Conservation (phyloP, 345 rosid genomes). For the Pistacia integerrima region DNA sequence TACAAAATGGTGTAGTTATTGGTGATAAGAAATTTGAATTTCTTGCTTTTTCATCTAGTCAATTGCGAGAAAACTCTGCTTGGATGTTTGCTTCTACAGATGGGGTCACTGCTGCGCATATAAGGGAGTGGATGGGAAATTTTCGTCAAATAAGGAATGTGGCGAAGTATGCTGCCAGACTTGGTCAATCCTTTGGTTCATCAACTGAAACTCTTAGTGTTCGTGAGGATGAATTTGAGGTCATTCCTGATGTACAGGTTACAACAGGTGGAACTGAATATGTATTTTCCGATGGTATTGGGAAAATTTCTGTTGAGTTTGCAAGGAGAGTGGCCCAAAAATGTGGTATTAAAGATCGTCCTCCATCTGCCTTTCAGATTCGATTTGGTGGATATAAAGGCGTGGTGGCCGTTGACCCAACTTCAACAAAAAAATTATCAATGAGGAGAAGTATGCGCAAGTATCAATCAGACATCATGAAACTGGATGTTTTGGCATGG, state of each 20-base stretch:
- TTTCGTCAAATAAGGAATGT: slow-evolving; percentile 56
- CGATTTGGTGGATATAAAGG: slow-evolving; percentile 70
- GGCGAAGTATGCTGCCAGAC: slow-evolving; percentile 68
- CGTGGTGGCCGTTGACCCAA: slow-evolving; percentile 65
- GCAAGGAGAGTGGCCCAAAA: slow-evolving; percentile 50
- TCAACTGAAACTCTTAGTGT: slow-evolving; percentile 66
- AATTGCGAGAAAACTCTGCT: slow-evolving; percentile 65
- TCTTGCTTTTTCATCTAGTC: slow-evolving; percentile 75
- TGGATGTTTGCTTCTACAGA: slow-evolving; percentile 68
- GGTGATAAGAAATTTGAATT: slow-evolving; percentile 62
- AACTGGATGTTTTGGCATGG: slow-evolving; percentile 56
- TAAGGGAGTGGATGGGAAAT: slow-evolving; percentile 56
- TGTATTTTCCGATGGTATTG: slow-evolving; percentile 66
- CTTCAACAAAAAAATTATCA: slow-evolving; percentile 48
- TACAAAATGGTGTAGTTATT: slow-evolving; percentile 51
- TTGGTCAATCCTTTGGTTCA: slow-evolving; percentile 72
- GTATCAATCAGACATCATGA: slow-evolving; percentile 46
- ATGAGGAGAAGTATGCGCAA: slow-evolving; percentile 58
- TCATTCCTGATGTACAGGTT: slow-evolving; percentile 43
- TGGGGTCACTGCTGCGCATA: slow-evolving; percentile 51
- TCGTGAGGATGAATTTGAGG: slow-evolving; percentile 33
- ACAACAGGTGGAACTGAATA: slow-evolving; percentile 25
- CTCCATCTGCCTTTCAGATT: slow-evolving; percentile 70
- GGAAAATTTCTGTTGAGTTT: slow-evolving; percentile 58
- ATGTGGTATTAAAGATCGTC: slow-evolving; percentile 38